Base-by-base conservation (phyloP, 1,139 yeast species). In the Pichia sp. region DNA sequence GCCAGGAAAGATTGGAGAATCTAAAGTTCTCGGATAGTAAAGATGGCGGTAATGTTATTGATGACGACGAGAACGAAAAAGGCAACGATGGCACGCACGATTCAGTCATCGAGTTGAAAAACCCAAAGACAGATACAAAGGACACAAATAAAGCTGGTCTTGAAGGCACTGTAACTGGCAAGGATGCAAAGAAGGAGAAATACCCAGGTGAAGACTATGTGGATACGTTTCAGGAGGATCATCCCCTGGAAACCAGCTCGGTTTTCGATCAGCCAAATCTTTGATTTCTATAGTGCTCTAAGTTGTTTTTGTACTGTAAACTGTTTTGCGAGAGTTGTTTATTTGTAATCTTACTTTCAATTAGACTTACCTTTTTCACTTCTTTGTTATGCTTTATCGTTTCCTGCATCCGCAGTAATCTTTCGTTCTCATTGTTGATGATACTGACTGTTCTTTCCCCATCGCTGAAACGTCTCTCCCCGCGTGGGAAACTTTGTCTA, bases 221-320 rank as follows among this genome's bases (percentile, higher is more conserved):
- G 38, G 26, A 50, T 10, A 34, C 50, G 45, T 52, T 55, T 38
- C 26, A 45, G 42, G 44, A 51, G 16, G 51, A 50, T 23, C 26
- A 38, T n/a, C 61, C 60, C 8, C 31, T 59, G 11, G 61, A 59
- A n/a, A 58, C 62, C 6, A 58, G 60, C 47, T 59, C 62, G 13
- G 15, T 46, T 3, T 32, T 36, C 23, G 48, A 51, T 40, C 47
- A 58, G 46, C 61, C 61, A 36, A 58, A 57, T 47, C 54, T 75
- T 65, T 78, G 85, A 64, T 85, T 88, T 71, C 90, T 81, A 70
- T 69, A 85, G 67, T 85, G 84, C 32, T 79, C 78, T 69, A 84
- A 85, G 70, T 79, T 80, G 64, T 86, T 85, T 76, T 72, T 65
- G 78, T 79, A 70, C 75, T 79, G 57, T 72, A 75, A 42, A n/a